phyloP scores from a whole-genome alignment of 1,284 basidiomycete species.

The Apiotrichum gamsii region DNA sequence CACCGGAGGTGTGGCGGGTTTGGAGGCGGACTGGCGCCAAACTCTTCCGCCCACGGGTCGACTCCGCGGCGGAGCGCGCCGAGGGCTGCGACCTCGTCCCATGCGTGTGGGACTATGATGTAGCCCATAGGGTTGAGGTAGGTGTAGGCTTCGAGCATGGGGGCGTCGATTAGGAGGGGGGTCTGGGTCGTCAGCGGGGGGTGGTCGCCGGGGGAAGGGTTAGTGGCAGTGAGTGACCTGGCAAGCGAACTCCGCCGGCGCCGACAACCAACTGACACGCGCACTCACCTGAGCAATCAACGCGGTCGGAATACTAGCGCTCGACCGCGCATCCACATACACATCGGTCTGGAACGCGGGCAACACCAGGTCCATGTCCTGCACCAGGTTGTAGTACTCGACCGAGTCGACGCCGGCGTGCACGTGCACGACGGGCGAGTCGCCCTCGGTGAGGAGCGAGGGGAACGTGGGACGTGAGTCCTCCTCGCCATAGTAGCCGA shows the following conservation, averaged over 20 bases:
- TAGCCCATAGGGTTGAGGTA: neutral
- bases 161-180: neutral
- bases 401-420: neutral
- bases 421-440: conserved; percentile 1
- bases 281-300: conserved; percentile 1
- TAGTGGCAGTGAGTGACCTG: neutral
- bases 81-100: neutral
- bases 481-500: neutral
- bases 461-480: neutral
- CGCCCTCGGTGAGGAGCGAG: neutral
- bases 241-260: neutral
- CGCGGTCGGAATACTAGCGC: conserved; percentile 1
- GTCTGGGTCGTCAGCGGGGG: neutral
- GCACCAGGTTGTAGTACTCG: neutral
- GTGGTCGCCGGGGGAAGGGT: neutral
- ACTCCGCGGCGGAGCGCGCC: neutral
- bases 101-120: neutral
- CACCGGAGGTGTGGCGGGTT: too few species aligned
- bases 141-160: conserved; percentile 2
- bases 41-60: neutral
- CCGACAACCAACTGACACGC: neutral
- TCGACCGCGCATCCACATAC: neutral
- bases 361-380: conserved; percentile 2
- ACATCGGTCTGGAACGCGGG: neutral
- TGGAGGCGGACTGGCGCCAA: neutral